These are phyloP conservation scores for Penicillium atrosanguineum DNA, from an alignment of 495 filamentous ascomycete genomes.

Conservation along the genomic window DNA sequence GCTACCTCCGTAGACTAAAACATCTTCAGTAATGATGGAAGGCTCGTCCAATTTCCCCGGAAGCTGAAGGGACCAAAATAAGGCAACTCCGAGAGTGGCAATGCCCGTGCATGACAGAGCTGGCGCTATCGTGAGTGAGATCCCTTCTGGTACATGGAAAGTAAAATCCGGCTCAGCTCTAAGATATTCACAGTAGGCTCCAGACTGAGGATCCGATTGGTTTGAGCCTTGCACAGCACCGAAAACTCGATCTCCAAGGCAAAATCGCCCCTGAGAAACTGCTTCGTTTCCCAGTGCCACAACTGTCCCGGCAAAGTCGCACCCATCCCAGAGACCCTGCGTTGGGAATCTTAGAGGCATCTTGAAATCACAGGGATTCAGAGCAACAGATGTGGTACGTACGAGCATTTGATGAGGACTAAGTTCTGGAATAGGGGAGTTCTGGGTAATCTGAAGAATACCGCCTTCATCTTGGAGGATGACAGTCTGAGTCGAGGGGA, in stretches of 20 bases:
- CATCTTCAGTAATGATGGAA: constrained; percentile 18
- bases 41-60: constrained; percentile 25
- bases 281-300: constrained; percentile 25
- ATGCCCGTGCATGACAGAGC: constrained; percentile 25
- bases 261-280: constrained; percentile 16
- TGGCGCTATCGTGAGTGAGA: constrained; percentile 7
- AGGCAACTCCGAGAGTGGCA: constrained; percentile 24
- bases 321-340: constrained; percentile 36
- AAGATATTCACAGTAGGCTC: constrained; percentile 39
- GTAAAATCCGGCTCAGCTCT: constrained; percentile 20
- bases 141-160: constrained; percentile 17
- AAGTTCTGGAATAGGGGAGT: constrained; percentile 20
- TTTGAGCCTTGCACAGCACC: constrained; percentile 38
- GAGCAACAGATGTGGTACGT: constrained; percentile 33
- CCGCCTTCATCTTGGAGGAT: constrained; percentile 25
- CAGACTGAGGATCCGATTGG: constrained; percentile 23
- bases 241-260: constrained; percentile 28
- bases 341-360: constrained; percentile 32
- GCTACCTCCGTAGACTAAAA: constrained; percentile 46
- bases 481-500: constrained; percentile 15
- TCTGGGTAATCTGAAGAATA: constrained; percentile 13
- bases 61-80: constrained; percentile 30
- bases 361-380: constrained; percentile 50
- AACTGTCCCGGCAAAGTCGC: constrained; percentile 44
- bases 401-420: constrained; percentile 25